Conservation (phyloP, 192 early-diverging fungal genomes). For the Linnemannia hyalina region DNA sequence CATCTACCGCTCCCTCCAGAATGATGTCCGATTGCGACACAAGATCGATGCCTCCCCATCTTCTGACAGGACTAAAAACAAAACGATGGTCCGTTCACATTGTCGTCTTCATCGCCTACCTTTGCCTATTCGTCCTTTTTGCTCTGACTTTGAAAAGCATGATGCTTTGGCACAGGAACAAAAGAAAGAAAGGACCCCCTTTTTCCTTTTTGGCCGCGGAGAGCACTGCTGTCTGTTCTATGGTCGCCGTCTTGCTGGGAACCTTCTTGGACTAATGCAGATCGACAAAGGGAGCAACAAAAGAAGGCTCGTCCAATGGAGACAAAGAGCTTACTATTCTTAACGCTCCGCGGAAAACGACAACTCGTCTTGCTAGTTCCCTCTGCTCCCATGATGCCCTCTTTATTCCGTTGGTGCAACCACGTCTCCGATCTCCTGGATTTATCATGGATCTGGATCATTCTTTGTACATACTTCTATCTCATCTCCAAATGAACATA, state of each 20-base stretch:
- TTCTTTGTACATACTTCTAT: not conserved
- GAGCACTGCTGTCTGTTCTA: not conserved
- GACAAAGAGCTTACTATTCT: not conserved
- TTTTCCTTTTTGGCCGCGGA: not conserved
- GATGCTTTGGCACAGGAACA: not conserved
- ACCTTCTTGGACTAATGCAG: not conserved
- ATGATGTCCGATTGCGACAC: no score
- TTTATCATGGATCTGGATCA: not conserved
- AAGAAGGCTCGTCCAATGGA: not conserved
- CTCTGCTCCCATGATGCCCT: not conserved
- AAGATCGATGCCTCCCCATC: no score
- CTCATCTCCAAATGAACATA: not conserved
- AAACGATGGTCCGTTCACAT: conserved; percentile 6
- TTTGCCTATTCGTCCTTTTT: not conserved
- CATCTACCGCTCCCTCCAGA: no score
- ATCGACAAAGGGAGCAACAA: not conserved
- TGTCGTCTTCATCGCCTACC: not conserved
- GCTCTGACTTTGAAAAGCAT: not conserved
- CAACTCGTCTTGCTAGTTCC: not conserved
- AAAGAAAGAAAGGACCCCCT: not conserved
- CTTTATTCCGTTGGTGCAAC: no score
- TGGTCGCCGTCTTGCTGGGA: not conserved
- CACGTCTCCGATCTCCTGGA: not conserved
- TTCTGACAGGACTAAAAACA: not conserved
- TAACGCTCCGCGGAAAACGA: conserved; percentile 1